Conservation (phyloP, 2,329 filamentous ascomycete genomes). For the Fusarium odoratissimum region DNA sequence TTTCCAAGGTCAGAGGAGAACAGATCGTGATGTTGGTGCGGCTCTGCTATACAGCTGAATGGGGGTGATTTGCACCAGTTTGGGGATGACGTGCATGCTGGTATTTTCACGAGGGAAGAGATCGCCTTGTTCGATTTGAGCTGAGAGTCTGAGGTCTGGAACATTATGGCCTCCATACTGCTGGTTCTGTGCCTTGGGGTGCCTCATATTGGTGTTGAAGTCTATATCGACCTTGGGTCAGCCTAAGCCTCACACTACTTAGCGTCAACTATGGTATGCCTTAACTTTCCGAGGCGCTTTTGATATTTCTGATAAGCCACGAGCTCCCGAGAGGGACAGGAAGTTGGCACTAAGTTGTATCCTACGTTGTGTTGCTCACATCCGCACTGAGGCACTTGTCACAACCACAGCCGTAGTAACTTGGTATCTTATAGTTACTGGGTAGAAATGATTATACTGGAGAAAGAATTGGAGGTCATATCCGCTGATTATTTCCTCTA, state of each 20-base stretch:
- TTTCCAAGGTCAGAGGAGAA: not conserved
- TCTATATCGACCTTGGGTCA: not conserved
- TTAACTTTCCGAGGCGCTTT: conserved; percentile 1
- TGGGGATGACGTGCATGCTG: conserved; percentile 13
- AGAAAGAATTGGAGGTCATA: not conserved
- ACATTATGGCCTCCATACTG: not conserved
- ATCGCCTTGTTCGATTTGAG: not conserved
- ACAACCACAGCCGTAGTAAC: not conserved
- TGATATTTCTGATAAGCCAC: not conserved
- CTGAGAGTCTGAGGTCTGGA: not conserved
- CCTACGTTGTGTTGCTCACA: not conserved
- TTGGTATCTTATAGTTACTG: not conserved
- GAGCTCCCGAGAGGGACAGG: not conserved
- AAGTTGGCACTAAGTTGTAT: not conserved
- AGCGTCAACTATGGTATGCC: not conserved
- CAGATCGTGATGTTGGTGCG: not conserved
- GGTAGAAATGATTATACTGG: not conserved
- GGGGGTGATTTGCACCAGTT: not conserved
- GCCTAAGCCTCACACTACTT: not conserved
- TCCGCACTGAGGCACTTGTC: not conserved
- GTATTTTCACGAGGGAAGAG: not conserved
- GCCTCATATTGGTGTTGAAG: not conserved
- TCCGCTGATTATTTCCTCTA: not conserved
- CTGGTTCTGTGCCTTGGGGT: not conserved
- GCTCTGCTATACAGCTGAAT: conserved; percentile 5